Evolutionary conservation across 495 filamentous ascomycete genomes (phyloP).

Genomic region (Tuber borchii): DNA sequence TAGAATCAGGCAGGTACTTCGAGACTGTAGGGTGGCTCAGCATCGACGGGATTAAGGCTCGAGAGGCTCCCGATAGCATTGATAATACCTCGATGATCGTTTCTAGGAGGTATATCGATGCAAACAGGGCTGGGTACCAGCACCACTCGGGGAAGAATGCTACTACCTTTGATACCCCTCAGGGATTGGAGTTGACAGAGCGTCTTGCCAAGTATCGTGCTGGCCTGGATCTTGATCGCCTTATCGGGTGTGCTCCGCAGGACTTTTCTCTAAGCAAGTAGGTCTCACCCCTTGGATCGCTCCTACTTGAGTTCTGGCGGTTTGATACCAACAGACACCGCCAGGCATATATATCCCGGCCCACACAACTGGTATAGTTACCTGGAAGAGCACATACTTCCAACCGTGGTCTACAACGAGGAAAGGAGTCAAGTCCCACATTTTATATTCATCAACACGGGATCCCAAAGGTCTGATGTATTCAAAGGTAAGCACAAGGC

Average conservation of each 20-base stretch:
- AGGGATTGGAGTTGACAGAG: slow-evolving; percentile 65
- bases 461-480: slow-evolving; percentile 87
- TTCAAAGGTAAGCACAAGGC: slow-evolving; percentile 58
- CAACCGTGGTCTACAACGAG: slow-evolving; percentile 52
- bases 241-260: slow-evolving; percentile 74
- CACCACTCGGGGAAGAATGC: slow-evolving; percentile 69
- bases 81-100: slow-evolving; percentile 40
- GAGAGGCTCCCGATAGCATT: slow-evolving; percentile 42
- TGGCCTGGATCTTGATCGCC: slow-evolving; percentile 62
- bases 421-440: slow-evolving; percentile 51
- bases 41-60: slow-evolving; percentile 58
- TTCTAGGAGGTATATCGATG: slow-evolving; percentile 81
- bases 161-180: slow-evolving; percentile 67
- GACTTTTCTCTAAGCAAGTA: slow-evolving; percentile 61
- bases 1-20: slow-evolving; percentile 92
- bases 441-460: slow-evolving; percentile 77
- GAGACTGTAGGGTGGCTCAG: slow-evolving; percentile 97
- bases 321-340: slow-evolving; percentile 32
- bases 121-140: slow-evolving; percentile 78
- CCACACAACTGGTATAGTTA: slow-evolving; percentile 69
- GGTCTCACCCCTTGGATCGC: not conserved
- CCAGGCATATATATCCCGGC: slow-evolving; percentile 62
- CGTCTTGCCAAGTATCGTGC: slow-evolving; percentile 64
- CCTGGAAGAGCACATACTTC: slow-evolving; percentile 68
- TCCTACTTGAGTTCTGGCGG: not conserved